phyloP scores from a whole-genome alignment of 768 basidiomycete species.

The Mrakia frigida region DNA sequence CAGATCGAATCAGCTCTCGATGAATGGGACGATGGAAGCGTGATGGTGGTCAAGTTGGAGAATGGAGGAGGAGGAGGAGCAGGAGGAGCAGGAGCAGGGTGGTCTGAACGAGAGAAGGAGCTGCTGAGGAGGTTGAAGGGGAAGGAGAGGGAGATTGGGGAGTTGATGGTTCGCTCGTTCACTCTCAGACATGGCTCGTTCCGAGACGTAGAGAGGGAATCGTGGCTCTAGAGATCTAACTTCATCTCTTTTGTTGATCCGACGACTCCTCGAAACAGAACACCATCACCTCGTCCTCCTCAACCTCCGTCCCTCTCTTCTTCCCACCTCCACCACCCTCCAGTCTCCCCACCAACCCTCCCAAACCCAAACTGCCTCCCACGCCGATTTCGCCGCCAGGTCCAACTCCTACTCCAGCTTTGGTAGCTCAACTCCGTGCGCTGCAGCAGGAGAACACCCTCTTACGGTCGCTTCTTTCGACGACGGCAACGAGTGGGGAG shows the following conservation, averaged over 20 bases:
- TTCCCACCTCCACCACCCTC: conserved; percentile 5
- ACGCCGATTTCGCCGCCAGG: background rate
- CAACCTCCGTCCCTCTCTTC: background rate
- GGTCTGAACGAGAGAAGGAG: conserved; percentile 7
- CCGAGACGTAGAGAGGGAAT: too few relatives aligned
- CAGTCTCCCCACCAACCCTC: background rate
- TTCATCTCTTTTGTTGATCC: background rate
- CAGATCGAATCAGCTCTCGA: background rate
- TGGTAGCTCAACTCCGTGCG: background rate
- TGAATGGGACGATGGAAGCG: background rate
- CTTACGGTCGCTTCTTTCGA: background rate
- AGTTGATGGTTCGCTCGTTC: background rate
- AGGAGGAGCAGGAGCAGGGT: background rate
- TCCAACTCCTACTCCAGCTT: background rate
- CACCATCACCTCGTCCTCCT: background rate
- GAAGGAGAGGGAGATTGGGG: background rate
- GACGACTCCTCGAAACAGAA: background rate
- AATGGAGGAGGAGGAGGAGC: too few relatives aligned
- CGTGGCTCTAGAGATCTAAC: too few relatives aligned
- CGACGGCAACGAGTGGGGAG: too few relatives aligned
- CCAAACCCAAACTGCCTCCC: background rate
- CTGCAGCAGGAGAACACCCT: conserved; percentile 14
- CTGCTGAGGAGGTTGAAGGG: background rate
- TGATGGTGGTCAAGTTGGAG: too few relatives aligned
- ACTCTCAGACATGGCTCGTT: too few relatives aligned